Percentiles rank a stretch among this genome's conserved stretches.
Conservation (phyloP, 495 filamentous ascomycete species). For the Penicillium desertorum region DNA sequence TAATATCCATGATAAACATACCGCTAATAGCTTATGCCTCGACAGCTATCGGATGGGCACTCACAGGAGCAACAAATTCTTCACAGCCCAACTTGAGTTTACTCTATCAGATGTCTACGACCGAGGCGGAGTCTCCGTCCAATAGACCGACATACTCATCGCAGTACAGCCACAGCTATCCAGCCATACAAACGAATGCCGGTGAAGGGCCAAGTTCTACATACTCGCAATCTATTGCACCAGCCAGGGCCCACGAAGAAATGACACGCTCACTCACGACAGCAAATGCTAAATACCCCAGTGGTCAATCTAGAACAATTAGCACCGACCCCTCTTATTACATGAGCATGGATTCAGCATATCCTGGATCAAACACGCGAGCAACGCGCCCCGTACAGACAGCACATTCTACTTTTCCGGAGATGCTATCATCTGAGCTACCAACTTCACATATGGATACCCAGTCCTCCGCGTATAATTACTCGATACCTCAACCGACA, state of each 20-base stretch:
- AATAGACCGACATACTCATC: slow-evolving; percentile 30
- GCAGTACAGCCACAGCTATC: slow-evolving; percentile 40
- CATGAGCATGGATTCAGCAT: slow-evolving; percentile 34
- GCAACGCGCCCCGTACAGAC: slow-evolving; percentile 41
- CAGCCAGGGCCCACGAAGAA: slow-evolving; percentile 20
- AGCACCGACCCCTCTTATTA: slow-evolving; percentile 29
- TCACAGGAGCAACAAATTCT: slow-evolving; percentile 79
- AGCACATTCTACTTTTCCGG: slow-evolving; percentile 40
- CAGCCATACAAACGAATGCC: slow-evolving; percentile 23
- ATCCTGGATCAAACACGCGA: slow-evolving; percentile 24
- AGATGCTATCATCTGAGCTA: slow-evolving; percentile 45
- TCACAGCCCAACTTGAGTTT: slow-evolving; percentile 75
- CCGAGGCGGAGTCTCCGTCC: slow-evolving; percentile 21
- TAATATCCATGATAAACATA: slow-evolving; percentile 31
- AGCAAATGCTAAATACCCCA: slow-evolving; percentile 23
- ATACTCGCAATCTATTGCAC: slow-evolving; percentile 21
- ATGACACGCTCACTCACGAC: slow-evolving; percentile 21
- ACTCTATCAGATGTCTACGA: slow-evolving; percentile 59
- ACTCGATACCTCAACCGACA: slow-evolving; percentile 29
- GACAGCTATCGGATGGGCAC: slow-evolving; percentile 69
- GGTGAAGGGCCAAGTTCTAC: slow-evolving; percentile 25
- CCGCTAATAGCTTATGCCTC: slow-evolving; percentile 21
- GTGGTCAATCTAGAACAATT: slow-evolving; percentile 19
- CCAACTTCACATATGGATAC: slow-evolving; percentile 24
- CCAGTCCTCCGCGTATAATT: slow-evolving; percentile 26